Base-by-base conservation (phyloP, 192 early-diverging fungal species). In the Jimgerdemannia lactiflua region DNA sequence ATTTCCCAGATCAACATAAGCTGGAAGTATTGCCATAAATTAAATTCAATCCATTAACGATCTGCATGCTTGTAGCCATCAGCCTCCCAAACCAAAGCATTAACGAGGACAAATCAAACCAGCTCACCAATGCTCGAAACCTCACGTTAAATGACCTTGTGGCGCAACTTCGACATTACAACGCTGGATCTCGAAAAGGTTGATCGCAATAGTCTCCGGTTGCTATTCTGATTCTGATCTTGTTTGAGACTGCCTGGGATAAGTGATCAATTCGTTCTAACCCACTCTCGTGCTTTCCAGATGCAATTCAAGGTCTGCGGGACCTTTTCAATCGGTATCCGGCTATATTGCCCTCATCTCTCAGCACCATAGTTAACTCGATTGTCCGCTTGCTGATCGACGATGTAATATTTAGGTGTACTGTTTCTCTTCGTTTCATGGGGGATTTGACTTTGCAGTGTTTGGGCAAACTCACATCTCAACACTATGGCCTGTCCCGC, bases 1-100 rank as follows among this genome's bases (percentile, higher is more conserved):
- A 64, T 71, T 11, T 44, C 41, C 44, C 29, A 29, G 29, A 29
- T 29, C 29, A 29, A 29, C 29, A 29, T 29, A 29, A 29, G 29
- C 29, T 29, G 64, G 14, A 65, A 65, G 3, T 76, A 3, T 68
- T 71, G 74, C 40, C 68, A 7, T 39, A 1, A 20, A 11, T 11
- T 0, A 75, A 75, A 75, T 29, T 29, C 54, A 77, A 71, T 42
- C 66, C 10, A 43, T 70, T 3, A 70, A 68, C 59, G 44, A 41
- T 76, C 20, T 75, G 63, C n/a, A 66, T 76, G 29, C 29, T 39
- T 71, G 29, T 71, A 89, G 89, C 92, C 64, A 94, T 97, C 66
- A 87, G 89, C 9, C 77, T 97, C n/a, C 87, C 93, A 3, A 90
- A 80, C 64, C 95, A 97, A 81, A 92, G 89, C 64, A 93, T 96